Conservation (phyloP, 2,329 filamentous ascomycete genomes). For the Monilinia laxa region DNA sequence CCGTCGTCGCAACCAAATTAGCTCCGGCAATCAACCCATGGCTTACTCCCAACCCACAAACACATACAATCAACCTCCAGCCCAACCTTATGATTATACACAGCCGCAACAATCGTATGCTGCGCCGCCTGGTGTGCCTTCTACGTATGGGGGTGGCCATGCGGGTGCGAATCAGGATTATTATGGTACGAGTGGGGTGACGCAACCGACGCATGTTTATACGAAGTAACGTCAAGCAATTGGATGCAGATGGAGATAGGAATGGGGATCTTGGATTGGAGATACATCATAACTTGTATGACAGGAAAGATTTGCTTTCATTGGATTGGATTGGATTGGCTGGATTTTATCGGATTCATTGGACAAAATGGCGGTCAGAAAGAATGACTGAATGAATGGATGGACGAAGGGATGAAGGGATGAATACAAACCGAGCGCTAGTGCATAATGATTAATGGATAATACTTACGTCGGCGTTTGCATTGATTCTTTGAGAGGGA, state of each 20-base stretch:
- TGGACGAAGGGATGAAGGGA: background rate
- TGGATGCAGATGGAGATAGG: background rate
- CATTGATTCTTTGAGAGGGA: background rate
- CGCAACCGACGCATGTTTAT: slow-evolving; percentile 29
- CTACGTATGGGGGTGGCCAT: slow-evolving; percentile 18
- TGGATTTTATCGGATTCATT: background rate
- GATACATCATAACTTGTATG: too few relatives aligned
- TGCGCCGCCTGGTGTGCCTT: slow-evolving; percentile 23
- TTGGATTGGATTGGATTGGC: background rate
- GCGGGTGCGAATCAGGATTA: slow-evolving; percentile 24
- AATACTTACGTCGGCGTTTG: background rate
- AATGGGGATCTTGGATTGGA: background rate
- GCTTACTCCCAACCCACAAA: slow-evolving; percentile 8
- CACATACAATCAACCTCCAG: slow-evolving; percentile 1
- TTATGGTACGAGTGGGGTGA: slow-evolving; percentile 28
- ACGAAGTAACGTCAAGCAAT: background rate
- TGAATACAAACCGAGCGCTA: background rate
- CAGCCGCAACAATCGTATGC: slow-evolving; percentile 24
- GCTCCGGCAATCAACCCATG: slow-evolving; percentile 18
- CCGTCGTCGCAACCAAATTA: slow-evolving; percentile 24
- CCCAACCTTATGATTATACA: slow-evolving; percentile 4
- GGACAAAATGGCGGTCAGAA: too few relatives aligned
- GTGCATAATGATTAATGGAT: slow-evolving; percentile 12
- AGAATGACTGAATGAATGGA: too few relatives aligned
- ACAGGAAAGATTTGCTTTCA: too few relatives aligned